Evolutionary conservation across 192 early-diverging fungal species (phyloP).

Genomic region (Mortierella claussenii): DNA sequence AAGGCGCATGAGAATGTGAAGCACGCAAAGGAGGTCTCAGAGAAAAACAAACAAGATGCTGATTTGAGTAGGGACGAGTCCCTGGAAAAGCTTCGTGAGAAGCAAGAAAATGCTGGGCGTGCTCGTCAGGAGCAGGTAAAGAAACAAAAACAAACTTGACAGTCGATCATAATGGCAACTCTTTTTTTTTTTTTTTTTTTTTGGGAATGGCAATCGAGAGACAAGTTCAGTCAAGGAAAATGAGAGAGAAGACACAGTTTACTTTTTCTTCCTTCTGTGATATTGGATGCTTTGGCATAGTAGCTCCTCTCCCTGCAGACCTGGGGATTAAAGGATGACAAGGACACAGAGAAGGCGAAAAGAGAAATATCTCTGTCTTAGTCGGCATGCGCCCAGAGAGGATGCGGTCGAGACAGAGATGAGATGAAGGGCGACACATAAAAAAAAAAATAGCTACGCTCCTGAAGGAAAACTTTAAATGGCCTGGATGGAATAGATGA

Average conservation of each 20-base stretch:
- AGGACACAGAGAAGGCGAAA: too few species aligned
- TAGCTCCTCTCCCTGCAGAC: too few species aligned
- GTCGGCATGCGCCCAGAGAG: too few species aligned
- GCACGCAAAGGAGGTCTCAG: constrained; percentile 46
- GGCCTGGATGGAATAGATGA: too few species aligned
- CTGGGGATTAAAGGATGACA: too few species aligned
- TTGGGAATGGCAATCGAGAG: too few species aligned
- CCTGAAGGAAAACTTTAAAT: background rate
- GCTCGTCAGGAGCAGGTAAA: constrained; percentile 44
- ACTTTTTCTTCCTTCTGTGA: background rate
- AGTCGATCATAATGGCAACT: too few species aligned
- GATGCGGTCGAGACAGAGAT: too few species aligned
- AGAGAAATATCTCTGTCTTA: too few species aligned
- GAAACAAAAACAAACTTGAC: background rate
- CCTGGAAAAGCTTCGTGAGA: constrained; percentile 35
- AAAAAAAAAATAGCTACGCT: background rate
- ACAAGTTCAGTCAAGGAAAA: too few species aligned
- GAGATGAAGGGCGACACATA: too few species aligned
- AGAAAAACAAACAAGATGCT: constrained; percentile 28
- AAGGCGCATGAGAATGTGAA: constrained; percentile 45
- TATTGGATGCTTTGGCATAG: too few species aligned
- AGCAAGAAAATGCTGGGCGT: constrained; percentile 47
- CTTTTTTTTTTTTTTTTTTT: background rate
- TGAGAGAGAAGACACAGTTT: background rate
- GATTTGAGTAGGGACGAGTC: constrained; percentile 38